Evolutionary conservation across 1,284 basidiomycete genomes (phyloP).

Genomic region (Mycosarcoma mackinlayi): DNA sequence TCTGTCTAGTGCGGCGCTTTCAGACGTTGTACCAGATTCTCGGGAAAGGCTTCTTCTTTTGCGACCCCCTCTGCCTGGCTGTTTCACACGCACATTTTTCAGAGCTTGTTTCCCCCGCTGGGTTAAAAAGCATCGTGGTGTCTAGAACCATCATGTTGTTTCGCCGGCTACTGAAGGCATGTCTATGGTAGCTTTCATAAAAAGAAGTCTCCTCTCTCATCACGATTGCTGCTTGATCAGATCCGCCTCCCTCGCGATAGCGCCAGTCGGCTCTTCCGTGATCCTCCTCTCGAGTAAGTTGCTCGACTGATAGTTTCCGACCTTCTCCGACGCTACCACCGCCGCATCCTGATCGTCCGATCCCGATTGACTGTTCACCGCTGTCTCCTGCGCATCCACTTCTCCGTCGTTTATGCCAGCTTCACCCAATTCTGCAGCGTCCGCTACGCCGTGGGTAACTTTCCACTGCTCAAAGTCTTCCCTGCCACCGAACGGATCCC

Average conservation of each 20-base stretch:
- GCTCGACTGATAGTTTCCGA: conserved; percentile 8
- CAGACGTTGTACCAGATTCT: no score
- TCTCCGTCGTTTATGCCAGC: background rate
- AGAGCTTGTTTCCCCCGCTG: no score
- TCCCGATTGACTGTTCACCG: conserved; percentile 5
- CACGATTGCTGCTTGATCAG: background rate
- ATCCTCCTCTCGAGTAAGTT: conserved; percentile 33
- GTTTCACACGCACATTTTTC: no score
- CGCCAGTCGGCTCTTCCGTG: conserved; percentile 29
- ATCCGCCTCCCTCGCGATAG: background rate
- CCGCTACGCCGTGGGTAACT: conserved; percentile 30
- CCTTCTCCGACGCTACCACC: conserved; percentile 3
- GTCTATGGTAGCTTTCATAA: no score
- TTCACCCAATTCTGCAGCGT: conserved; percentile 13
- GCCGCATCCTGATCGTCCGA: conserved; percentile 9
- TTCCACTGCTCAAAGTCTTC: conserved; percentile 43
- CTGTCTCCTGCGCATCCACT: background rate
- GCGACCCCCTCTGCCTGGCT: no score
- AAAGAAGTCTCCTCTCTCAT: no score
- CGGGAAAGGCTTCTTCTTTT: no score
- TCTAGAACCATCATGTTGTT: no score
- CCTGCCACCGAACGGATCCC: conserved; percentile 40
- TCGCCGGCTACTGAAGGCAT: no score
- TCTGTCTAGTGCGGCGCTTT: no score
- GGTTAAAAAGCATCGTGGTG: no score